Base-by-base conservation (phyloP, 75 land plant species). In the Cunninghamia lanceolata region DNA sequence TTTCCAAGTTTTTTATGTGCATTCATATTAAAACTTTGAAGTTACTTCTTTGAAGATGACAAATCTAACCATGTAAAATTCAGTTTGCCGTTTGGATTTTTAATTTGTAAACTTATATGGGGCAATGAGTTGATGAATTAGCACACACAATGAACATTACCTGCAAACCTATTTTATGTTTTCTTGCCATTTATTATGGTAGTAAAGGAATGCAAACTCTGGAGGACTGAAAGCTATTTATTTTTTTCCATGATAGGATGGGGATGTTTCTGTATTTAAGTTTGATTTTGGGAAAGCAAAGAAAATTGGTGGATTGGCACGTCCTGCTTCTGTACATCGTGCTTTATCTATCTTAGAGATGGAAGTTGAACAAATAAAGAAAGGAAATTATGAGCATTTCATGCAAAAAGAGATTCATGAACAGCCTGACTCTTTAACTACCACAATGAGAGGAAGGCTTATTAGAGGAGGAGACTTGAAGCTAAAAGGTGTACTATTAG, bases 381-480 rank as follows among this genome's bases (percentile, higher is more conserved):
- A 96, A 86, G 99, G 99, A 53, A 95, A 92, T 32, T 98, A 95
- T 92, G 96, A 98, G 66, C 99, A 98, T 84, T 96, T 92, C 56
- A 98, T 98, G 99, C 96, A 98, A 90, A 98, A 98, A 87, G 99
- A 98, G 87, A 98, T 98, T 54, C 94, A 96, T 90, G 99, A 98
- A 86, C 99, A 98, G 86, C 99, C 99, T n/a, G 96, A 98, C 45
- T 98, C 99, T 79, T 83, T 98, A 36, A 96, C 93, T 39, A 98
- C 99, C 36, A 96, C 99, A 77, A 96, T 98, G 99, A 93, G 99
- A 71, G 99, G 99, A 28, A 91, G 99, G 82, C 97, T 98, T 45
- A 92, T 95, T 79, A 90, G 90, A 82, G 93, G 95, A 91, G 97
- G 91, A 52, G 95, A 94, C 30, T 81, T 73, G 42, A 96, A 94